Evolutionary conservation across 2,329 filamentous ascomycete species (phyloP), one percentile per base, ranked within the genome.

Genomic region (Stagonosporopsis cucurbitacearum): DNA sequence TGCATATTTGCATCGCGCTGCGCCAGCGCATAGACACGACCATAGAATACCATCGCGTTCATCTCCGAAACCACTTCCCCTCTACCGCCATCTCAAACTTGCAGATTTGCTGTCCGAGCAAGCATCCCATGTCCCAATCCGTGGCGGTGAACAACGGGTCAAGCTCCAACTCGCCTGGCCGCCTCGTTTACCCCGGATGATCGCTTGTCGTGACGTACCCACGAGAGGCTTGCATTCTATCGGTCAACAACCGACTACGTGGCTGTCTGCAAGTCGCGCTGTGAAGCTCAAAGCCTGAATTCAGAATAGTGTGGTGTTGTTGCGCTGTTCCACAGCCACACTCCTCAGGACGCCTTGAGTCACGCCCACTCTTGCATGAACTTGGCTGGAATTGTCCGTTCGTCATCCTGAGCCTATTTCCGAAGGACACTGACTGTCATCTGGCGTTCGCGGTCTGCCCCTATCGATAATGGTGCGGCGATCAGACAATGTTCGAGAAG

Each of bases 111-210:
- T 47, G 53, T 42, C 47, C 46, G 56, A 55, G 54, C 50, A 36
- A 64, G 66, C 65, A 60, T 61, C 52, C 60, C 65, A 63, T 65
- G 65, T 52, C 43, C 28, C 32, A 33, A 54, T 42, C 40, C 40
- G 61, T 67, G 62, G 68, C 68, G 68, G 68, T 71, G 68, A 69
- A 70, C 56, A 63, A 57, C 56, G 50, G 50, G 36, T 40, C 23
- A 17, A 58, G 40, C 33, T 41, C 48, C 57, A 40, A 52, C 44
- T 57, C 64, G 59, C 35, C 49, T 61, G 57, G 62, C 57, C 64
- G 62, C 64, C 58, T 60, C 49, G 32, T 63, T 54, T 64, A 63
- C 65, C 62, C 65, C 60, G 51, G 59, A 62, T 62, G 48, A 64
- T 57, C 43, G 44, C 58, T 54, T 50, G 35, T 54, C 50, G 65